phyloP scores from a whole-genome alignment of 371 early-diverging fungal genomes.

The Lichtheimia corymbifera region DNA sequence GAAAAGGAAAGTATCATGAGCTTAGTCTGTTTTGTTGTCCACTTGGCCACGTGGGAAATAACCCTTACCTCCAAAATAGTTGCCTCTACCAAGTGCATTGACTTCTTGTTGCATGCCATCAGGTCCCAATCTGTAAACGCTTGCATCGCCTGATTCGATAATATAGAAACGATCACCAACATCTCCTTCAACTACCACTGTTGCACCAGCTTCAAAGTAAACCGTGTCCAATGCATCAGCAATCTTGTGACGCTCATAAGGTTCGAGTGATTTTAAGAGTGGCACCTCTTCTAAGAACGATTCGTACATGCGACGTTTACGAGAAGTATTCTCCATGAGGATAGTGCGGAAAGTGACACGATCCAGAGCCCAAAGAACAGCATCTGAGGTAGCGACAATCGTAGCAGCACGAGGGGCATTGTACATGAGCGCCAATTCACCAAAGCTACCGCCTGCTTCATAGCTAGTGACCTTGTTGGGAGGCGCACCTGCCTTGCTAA shows the following conservation, averaged over 20 bases:
- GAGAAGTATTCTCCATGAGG: constrained; percentile 73
- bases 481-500: constrained; percentile 55
- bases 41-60: neutral
- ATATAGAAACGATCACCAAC: constrained; percentile 63
- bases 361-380: constrained; percentile 81
- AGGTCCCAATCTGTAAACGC: constrained; percentile 26
- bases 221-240: constrained; percentile 79
- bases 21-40: neutral
- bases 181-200: constrained; percentile 73
- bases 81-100: constrained; percentile 80
- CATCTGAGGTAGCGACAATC: constrained; percentile 65
- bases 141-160: constrained; percentile 88
- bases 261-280: constrained; percentile 62
- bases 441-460: constrained; percentile 76
- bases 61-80: constrained; percentile 90
- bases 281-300: constrained; percentile 73
- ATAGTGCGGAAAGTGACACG: constrained; percentile 79
- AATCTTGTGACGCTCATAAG: constrained; percentile 79
- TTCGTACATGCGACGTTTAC: constrained; percentile 78
- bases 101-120: constrained; percentile 79
- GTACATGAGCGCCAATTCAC: constrained; percentile 90
- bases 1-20: neutral
- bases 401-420: constrained; percentile 90
- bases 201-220: constrained; percentile 65
- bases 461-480: constrained; percentile 64